Conservation (phyloP, 2,329 filamentous ascomycete species). For the Curvularia hawaiiensis region DNA sequence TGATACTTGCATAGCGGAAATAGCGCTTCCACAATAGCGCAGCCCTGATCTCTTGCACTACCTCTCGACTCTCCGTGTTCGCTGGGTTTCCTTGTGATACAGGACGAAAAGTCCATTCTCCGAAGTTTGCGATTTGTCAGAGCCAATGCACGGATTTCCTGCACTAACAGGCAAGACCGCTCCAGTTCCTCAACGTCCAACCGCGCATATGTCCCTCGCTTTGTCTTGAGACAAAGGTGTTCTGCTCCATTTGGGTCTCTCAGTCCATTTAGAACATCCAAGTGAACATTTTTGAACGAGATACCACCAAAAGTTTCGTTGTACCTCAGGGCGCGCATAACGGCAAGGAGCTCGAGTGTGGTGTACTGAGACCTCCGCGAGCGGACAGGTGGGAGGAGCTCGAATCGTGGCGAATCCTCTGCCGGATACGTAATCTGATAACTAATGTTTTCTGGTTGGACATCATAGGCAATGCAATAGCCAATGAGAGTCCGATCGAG, state of each 20-base stretch:
- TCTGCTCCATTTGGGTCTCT: constrained; percentile 66
- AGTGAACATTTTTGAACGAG: constrained; percentile 67
- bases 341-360: constrained; percentile 67
- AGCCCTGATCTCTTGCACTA: constrained; percentile 65
- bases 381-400: constrained; percentile 63
- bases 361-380: constrained; percentile 60
- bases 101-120: constrained; percentile 68
- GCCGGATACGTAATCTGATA: constrained; percentile 46
- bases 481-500: constrained; percentile 71
- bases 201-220: constrained; percentile 59
- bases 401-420: constrained; percentile 71
- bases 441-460: constrained; percentile 68
- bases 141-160: constrained; percentile 70
- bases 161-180: constrained; percentile 65
- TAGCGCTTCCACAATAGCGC: constrained; percentile 71
- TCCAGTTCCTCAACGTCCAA: constrained; percentile 60
- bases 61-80: constrained; percentile 48
- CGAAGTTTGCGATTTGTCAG: constrained; percentile 68
- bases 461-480: constrained; percentile 71
- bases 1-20: constrained; percentile 70
- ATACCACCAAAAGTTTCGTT: constrained; percentile 72
- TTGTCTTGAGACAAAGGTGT: constrained; percentile 64
- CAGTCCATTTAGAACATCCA: constrained; percentile 68
- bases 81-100: constrained; percentile 60
- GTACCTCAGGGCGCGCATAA: constrained; percentile 72